These are phyloP conservation scores for Magnolia sinica DNA, from an alignment of 164 flowering plant genomes.

Conservation along the genomic window DNA sequence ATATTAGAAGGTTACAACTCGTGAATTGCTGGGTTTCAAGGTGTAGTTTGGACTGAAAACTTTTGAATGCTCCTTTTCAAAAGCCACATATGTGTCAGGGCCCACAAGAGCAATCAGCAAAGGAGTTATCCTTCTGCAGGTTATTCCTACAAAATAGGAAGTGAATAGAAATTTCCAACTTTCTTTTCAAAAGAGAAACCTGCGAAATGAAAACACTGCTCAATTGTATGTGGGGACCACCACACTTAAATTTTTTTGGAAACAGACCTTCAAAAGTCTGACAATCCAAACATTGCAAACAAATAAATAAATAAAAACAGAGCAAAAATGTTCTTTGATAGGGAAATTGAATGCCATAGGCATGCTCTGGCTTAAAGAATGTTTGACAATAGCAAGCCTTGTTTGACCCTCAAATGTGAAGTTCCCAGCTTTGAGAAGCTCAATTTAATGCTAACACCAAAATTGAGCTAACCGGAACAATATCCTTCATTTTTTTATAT, in stretches of 20 bases:
- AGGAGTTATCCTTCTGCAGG: too few relatives aligned
- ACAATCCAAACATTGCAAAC: too few relatives aligned
- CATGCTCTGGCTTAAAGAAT: neutral
- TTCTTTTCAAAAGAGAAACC: too few relatives aligned
- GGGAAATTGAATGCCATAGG: neutral
- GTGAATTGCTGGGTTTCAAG: neutral
- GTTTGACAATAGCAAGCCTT: neutral
- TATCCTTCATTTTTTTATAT: neutral
- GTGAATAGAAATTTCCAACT: neutral
- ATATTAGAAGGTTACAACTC: neutral
- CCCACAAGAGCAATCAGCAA: too few relatives aligned
- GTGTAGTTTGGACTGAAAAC: neutral
- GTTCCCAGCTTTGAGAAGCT: neutral
- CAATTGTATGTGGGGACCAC: too few relatives aligned
- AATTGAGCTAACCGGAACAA: neutral
- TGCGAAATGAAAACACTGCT: too few relatives aligned
- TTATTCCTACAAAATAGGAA: too few relatives aligned
- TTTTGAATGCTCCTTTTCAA: neutral
- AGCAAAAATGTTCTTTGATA: neutral
- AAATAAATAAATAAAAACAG: too few relatives aligned
- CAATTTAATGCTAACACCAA: neutral
- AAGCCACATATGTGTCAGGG: neutral
- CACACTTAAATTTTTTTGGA: too few relatives aligned
- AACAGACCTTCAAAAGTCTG: too few relatives aligned
- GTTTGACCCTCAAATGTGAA: neutral